Percentiles rank a stretch among this genome's conserved stretches.
phyloP scores from a whole-genome alignment of 306 rosid species.

The Myrica gale region DNA sequence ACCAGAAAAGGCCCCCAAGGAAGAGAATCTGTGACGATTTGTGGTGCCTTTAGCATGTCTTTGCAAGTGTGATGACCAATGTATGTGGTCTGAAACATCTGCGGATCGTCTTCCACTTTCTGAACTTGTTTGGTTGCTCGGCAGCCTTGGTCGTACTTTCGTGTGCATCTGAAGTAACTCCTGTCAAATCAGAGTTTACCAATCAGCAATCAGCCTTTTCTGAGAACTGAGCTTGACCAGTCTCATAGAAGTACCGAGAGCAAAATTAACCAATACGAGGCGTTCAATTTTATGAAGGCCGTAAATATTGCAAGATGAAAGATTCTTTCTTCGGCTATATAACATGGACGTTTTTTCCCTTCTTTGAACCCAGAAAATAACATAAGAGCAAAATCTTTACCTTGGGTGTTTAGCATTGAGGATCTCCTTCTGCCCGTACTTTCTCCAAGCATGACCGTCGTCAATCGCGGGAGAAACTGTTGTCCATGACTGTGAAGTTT shows the following conservation, averaged over 20 bases:
- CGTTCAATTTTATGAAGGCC: too few relatives aligned
- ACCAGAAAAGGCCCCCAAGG: constrained; percentile 24
- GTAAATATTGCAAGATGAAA: too few relatives aligned
- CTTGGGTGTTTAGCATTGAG: constrained; percentile 70
- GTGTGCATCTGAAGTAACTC: constrained; percentile 74
- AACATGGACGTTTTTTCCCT: too few relatives aligned
- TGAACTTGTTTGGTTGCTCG: constrained; percentile 70
- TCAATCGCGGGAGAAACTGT: constrained; percentile 28
- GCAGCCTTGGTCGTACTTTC: constrained; percentile 68
- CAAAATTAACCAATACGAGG: too few relatives aligned
- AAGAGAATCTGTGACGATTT: constrained; percentile 36
- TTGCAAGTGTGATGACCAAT: constrained; percentile 76
- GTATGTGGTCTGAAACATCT: constrained; percentile 50
- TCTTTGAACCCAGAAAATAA: not conserved
- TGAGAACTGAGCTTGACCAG: not conserved
- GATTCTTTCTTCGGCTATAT: too few relatives aligned
- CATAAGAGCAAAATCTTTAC: constrained; percentile 22
- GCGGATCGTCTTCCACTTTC: constrained; percentile 42
- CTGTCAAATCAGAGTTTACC: constrained; percentile 34
- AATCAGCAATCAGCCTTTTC: not conserved
- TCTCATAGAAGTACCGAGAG: too few relatives aligned
- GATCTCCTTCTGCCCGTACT: constrained; percentile 88
- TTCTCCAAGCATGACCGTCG: constrained; percentile 73
- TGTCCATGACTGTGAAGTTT: constrained; percentile 38
- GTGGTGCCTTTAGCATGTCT: constrained; percentile 37